These are phyloP conservation scores for Lecanicillium sp. DNA, from an alignment of 2,329 filamentous ascomycete genomes.

Conservation along the genomic window DNA sequence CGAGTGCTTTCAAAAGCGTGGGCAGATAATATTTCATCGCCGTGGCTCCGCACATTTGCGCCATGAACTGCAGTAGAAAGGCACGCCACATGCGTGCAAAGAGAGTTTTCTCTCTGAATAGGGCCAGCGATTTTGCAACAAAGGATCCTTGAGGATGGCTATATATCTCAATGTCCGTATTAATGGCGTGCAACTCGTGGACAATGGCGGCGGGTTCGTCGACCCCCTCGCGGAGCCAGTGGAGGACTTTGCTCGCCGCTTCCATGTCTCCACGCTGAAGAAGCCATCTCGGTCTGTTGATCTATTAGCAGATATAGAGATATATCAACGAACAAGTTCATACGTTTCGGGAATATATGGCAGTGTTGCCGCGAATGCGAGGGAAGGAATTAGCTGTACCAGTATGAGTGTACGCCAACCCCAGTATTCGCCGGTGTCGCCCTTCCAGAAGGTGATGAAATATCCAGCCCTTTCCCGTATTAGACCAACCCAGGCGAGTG, in stretches of 20 bases:
- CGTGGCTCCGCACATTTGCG: slow-evolving; percentile 53
- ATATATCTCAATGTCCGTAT: slow-evolving; percentile 35
- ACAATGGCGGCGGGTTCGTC: slow-evolving; percentile 31
- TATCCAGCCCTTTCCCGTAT: slow-evolving; percentile 45
- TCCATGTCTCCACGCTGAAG: slow-evolving; percentile 42
- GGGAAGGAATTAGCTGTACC: slow-evolving; percentile 45
- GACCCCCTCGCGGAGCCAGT: slow-evolving; percentile 43
- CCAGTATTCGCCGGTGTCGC: slow-evolving; percentile 34
- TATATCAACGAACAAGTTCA: no score
- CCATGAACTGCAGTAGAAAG: slow-evolving; percentile 52
- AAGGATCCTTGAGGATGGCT: slow-evolving; percentile 21
- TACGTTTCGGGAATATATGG: slow-evolving; percentile 51
- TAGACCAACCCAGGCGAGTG: not conserved
- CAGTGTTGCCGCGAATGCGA: slow-evolving; percentile 43
- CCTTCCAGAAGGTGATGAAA: slow-evolving; percentile 47
- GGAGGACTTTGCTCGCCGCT: slow-evolving; percentile 37
- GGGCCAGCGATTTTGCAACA: slow-evolving; percentile 25
- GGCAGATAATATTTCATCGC: slow-evolving; percentile 58
- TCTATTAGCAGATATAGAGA: not conserved
- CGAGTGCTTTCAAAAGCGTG: slow-evolving; percentile 44
- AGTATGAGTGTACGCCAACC: slow-evolving; percentile 50
- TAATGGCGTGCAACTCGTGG: slow-evolving; percentile 41
- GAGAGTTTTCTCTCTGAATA: slow-evolving; percentile 43
- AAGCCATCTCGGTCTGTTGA: slow-evolving; percentile 46
- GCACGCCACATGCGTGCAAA: slow-evolving; percentile 51